Evolutionary conservation across 2,329 filamentous ascomycete species (phyloP), one percentile per base, ranked within the genome.

Genomic region (Blastomyces emzantsi): DNA sequence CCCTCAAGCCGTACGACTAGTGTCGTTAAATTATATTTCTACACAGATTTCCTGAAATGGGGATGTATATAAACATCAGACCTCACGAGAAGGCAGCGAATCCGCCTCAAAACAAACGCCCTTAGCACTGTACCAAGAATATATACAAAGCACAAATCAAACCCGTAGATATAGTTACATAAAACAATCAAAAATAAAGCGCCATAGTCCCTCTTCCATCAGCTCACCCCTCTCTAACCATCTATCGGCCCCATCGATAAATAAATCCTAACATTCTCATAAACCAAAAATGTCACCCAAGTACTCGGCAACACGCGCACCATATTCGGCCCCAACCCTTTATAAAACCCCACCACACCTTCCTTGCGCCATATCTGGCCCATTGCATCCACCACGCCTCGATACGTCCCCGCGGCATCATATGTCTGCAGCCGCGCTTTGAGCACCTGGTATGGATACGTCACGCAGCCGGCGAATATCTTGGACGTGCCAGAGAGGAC

Each of bases 251-350:
- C 19, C 30, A 51, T 36, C 22, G 28, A 17, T 45, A 95, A 74
- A 73, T 90, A 87, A 68, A 84, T 86, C 77, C 89, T 92, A 65
- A 89, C 87, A 75, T 97, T 97, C 80, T 99, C 94, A 77, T 97
- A 97, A 30, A 97, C 92, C 70, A 99, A 77, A 73, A 99, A 97
- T 1, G 93, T 97, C 62, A 97, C 90, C 85, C 94, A 96, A 3
- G 94, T 97, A 41, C 92, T 92, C 3, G 94, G 94, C 75, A 99
- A 81, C 36, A 97, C 94, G 66, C 94, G 85, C 61, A 96, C 80
- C n/a, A 96, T 83, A 68, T 93, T 96, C 0, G 93, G 92, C 51
- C 90, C 86, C 64, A 97, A 79, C 1, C 94, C 94, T 68, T 92
- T 90, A 76, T 97, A 99, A 76, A 97, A 97, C 0, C 93, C 93